Evolutionary conservation across 192 early-diverging fungal species (phyloP).

Genomic region (Coemansia sp.): DNA sequence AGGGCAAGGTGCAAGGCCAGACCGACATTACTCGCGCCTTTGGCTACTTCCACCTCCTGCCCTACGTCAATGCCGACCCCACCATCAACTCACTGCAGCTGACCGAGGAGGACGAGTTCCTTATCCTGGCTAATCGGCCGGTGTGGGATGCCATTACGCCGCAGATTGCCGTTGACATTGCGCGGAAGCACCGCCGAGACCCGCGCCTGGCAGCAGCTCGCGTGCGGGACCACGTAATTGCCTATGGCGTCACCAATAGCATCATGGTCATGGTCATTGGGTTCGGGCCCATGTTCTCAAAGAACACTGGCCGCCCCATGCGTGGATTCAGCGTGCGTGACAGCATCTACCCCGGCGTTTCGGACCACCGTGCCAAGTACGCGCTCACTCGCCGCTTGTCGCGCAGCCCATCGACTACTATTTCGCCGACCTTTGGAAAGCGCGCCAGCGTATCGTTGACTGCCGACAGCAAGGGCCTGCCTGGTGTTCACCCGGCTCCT

Average conservation of each 20-base stretch:
- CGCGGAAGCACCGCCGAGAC: conserved; percentile 72
- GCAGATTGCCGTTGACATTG: conserved; percentile 82
- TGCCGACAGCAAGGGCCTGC: conserved; percentile 16
- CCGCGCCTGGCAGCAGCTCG: conserved; percentile 76
- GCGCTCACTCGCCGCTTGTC: conserved; percentile 47
- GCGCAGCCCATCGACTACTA: conserved; percentile 41
- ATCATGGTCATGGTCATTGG: conserved; percentile 90
- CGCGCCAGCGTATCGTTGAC: conserved; percentile 27
- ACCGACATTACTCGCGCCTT: conserved; percentile 75
- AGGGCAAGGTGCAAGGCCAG: conserved; percentile 72
- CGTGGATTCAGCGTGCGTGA: conserved; percentile 55
- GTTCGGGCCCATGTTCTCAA: conserved; percentile 74
- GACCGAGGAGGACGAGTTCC: conserved; percentile 76
- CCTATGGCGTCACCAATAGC: conserved; percentile 72
- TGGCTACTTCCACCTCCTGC: conserved; percentile 82
- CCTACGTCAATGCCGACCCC: conserved; percentile 82
- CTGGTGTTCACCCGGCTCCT: conserved; percentile 19
- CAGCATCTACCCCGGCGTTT: conserved; percentile 47
- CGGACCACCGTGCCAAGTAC: conserved; percentile 49
- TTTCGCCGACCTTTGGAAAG: conserved; percentile 31
- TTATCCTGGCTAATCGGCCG: conserved; percentile 71
- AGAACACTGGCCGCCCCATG: conserved; percentile 47
- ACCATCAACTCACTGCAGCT: conserved; percentile 70
- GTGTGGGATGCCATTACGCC: conserved; percentile 79
- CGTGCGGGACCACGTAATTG: conserved; percentile 82